Base-by-base conservation (phyloP, 2,329 filamentous ascomycete species). In the Neofusicoccum ribis region DNA sequence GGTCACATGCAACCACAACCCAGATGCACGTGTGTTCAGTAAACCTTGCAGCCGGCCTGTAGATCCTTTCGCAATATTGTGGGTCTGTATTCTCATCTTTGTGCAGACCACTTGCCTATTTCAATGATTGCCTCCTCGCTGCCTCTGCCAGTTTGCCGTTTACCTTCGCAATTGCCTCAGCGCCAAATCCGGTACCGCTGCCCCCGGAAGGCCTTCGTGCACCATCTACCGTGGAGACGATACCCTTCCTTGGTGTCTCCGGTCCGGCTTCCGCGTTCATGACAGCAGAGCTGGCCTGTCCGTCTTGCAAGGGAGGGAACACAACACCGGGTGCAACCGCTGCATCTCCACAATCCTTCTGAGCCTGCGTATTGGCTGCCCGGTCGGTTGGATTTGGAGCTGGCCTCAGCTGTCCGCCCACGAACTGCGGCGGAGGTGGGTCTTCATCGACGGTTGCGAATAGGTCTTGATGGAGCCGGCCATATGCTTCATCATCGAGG, bases 401-500 rank as follows among this genome's bases (percentile, higher is more conserved):
- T 47, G 27, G 27, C 5, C 56, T 60, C 27, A 5, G 56, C 11
- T 43, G 17, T 5, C 31, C 43, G 34, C 63, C 63, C n/a, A 64
- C 43, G 14, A 34, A 58, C 34, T 64, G 63, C 9, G 51, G 51
- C 20, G 51, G 63, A 3, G 63, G 63, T 14, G 63, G 63, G 9
- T 64, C 63, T 9, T 58, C 63, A 14, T 64, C 63, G 15, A 64
- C 52, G 2, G 43, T 31, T 7, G 54, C 54, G 47, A 65, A 65
- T 15, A 65, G 41, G 9, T 61, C 54, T 27, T 54, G 54, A 31
- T 65, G 63, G 11, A 37, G 52, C 9, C 46, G 44, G 17, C 46
- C 63, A 2, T 44, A 12, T 5, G 63, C 54, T 8, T 51, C 63
- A 9, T 51, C 56, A 11, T 65, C 56, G 36, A 65, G 63, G 27